Percentiles rank a stretch among this genome's conserved stretches.
phyloP scores from a whole-genome alignment of 352 stramenopile species.

The Phytophthora kernoviae region DNA sequence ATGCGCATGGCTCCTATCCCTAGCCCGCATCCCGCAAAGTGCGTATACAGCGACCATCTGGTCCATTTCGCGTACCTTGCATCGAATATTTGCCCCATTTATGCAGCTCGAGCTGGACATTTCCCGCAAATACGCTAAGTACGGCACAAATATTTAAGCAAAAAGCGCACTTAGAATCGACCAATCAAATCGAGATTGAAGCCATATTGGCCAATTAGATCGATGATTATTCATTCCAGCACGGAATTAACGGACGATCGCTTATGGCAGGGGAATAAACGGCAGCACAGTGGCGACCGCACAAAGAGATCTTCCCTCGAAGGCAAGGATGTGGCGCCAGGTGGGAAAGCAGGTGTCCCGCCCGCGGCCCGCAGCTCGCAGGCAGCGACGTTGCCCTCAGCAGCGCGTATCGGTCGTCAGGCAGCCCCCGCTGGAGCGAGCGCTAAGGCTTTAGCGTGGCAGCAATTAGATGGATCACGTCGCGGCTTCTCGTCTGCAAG shows the following conservation, averaged over 20 bases:
- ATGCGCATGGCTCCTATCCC: neutral
- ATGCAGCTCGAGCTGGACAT: neutral
- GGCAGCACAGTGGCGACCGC: neutral
- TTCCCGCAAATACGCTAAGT: conserved; percentile 4
- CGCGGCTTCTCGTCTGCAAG: conserved; percentile 26
- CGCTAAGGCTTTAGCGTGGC: neutral
- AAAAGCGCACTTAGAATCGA: too few relatives aligned
- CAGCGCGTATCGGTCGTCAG: conserved; percentile 1
- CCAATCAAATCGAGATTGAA: too few relatives aligned
- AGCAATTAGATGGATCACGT: neutral
- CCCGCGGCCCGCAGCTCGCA: conserved; percentile 25
- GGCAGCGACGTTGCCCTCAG: neutral
- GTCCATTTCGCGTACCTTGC: conserved; percentile 17
- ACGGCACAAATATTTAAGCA: neutral
- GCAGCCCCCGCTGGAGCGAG: neutral
- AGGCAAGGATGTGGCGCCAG: conserved; percentile 34
- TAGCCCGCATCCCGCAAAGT: conserved; percentile 8
- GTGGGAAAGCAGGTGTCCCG: conserved; percentile 36
- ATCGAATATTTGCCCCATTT: conserved; percentile 4
- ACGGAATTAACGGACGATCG: too few relatives aligned
- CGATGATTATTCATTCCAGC: too few relatives aligned
- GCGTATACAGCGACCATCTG: conserved; percentile 9
- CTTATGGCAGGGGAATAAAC: too few relatives aligned
- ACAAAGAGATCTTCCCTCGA: conserved; percentile 17
- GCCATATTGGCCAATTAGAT: too few relatives aligned